Percentiles rank a stretch among this genome's conserved stretches.
Conservation (phyloP, 2,329 filamentous ascomycete species). For the Aureobasidium sp. region DNA sequence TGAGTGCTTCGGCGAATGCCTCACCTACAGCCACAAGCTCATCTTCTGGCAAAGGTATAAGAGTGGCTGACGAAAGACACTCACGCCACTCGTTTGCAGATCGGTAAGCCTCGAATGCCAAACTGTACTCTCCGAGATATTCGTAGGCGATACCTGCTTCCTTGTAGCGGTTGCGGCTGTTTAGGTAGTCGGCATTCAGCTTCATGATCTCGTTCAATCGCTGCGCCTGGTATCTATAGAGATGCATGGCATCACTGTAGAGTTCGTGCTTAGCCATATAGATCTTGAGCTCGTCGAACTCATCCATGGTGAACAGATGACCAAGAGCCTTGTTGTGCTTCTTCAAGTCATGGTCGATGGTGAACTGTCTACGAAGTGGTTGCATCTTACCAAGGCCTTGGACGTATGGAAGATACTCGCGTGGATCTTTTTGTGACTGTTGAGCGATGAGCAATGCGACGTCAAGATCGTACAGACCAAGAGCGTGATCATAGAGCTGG, state of each 20-base stretch:
- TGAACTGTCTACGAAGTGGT: constrained; percentile 64
- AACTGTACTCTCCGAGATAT: constrained; percentile 64
- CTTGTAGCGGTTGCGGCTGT: constrained; percentile 66
- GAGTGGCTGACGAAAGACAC: constrained; percentile 70
- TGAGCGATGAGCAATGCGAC: constrained; percentile 86
- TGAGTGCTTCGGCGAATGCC: constrained; percentile 67
- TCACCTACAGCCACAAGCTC: constrained; percentile 63
- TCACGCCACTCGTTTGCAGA: constrained; percentile 86
- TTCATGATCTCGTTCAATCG: constrained; percentile 62
- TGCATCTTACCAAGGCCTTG: constrained; percentile 74
- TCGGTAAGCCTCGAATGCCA: constrained; percentile 77
- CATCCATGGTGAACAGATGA: constrained; percentile 66
- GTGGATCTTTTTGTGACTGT: constrained; percentile 88
- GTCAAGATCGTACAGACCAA: constrained; percentile 87
- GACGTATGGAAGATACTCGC: constrained; percentile 92
- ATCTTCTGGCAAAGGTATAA: constrained; percentile 54
- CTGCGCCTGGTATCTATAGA: constrained; percentile 74
- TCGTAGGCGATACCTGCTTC: constrained; percentile 88
- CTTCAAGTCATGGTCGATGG: constrained; percentile 81
- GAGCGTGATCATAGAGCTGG: constrained; percentile 78
- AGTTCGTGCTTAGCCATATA: constrained; percentile 76
- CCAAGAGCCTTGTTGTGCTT: constrained; percentile 68
- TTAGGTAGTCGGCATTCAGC: constrained; percentile 73
- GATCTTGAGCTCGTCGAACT: constrained; percentile 67
- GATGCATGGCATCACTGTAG: constrained; percentile 66